Percentiles rank a stretch among this genome's conserved stretches.
phyloP scores from a whole-genome alignment of 352 stramenopile species.

The Detonula confervacea region DNA sequence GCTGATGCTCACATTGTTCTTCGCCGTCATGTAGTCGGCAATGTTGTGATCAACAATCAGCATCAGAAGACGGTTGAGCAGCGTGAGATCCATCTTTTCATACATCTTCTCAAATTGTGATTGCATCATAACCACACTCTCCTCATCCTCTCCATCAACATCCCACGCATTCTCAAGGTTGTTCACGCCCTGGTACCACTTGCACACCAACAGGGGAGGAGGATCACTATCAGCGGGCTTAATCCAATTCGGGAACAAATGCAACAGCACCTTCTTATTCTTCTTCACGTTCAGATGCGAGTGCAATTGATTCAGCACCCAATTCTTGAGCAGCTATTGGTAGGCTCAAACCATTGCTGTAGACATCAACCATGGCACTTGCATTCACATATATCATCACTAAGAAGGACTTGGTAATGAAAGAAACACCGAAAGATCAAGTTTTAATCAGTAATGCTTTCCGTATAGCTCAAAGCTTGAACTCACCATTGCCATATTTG shows the following conservation, averaged over 20 bases:
- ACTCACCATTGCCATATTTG: no score
- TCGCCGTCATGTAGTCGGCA: conserved; percentile 99
- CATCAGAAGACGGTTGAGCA: conserved; percentile 97
- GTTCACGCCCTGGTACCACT: conserved; percentile 99
- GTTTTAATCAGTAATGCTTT: no score
- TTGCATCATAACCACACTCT: conserved; percentile 99
- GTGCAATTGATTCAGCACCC: conserved; percentile 98
- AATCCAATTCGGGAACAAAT: conserved; percentile 99
- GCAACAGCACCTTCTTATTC: conserved; percentile 98
- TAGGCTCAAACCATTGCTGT: no score
- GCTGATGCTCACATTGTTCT: conserved; percentile 97
- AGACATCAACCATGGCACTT: no score
- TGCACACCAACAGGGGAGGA: conserved; percentile 98
- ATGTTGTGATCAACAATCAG: conserved; percentile 99
- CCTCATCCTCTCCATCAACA: conserved; percentile 93
- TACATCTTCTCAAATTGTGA: conserved; percentile 99
- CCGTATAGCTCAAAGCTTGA: no score
- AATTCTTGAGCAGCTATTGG: no score
- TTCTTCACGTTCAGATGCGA: conserved; percentile 91
- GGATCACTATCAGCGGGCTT: conserved; percentile 99
- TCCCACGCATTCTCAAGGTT: conserved; percentile 99
- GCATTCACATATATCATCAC: no score
- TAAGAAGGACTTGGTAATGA: no score
- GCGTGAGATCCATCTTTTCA: conserved; percentile 99
- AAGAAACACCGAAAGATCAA: no score